Percentiles rank a stretch among this genome's conserved stretches.
phyloP scores from a whole-genome alignment of 139 green algal species.

The Haematococcus sp. region DNA sequence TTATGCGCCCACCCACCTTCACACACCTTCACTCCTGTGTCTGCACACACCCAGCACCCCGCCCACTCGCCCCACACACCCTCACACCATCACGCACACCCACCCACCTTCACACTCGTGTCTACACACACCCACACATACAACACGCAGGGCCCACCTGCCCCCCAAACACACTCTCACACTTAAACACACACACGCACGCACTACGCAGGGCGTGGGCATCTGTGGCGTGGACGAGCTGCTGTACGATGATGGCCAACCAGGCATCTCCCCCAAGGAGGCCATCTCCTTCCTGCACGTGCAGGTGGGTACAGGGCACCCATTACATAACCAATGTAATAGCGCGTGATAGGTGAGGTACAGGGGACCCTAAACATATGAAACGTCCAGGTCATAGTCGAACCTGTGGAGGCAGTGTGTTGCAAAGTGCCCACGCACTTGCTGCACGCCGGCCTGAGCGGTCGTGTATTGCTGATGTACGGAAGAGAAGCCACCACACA shows the following conservation, averaged over 20 bases:
- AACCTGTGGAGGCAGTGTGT: neutral
- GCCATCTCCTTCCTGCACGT: constrained; percentile 34
- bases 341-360: neutral
- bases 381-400: neutral
- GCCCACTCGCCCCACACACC: no score
- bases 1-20: no score
- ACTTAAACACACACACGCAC: no score
- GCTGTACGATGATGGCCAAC: constrained; percentile 22
- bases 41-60: no score
- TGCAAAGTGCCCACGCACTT: neutral
- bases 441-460: neutral
- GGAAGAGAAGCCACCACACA: no score
- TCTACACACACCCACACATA: no score
- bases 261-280: constrained; percentile 11
- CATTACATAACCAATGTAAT: neutral
- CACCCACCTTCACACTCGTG: no score
- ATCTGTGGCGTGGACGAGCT: constrained; percentile 34
- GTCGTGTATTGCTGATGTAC: no score
- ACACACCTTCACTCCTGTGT: no score
- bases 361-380: no score
- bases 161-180: neutral
- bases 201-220: constrained; percentile 24
- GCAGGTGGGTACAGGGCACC: constrained; percentile 10
- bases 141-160: no score
- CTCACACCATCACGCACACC: no score